Base-by-base conservation (phyloP, 805 yeast genomes). In the Metschnikowia lunata region DNA sequence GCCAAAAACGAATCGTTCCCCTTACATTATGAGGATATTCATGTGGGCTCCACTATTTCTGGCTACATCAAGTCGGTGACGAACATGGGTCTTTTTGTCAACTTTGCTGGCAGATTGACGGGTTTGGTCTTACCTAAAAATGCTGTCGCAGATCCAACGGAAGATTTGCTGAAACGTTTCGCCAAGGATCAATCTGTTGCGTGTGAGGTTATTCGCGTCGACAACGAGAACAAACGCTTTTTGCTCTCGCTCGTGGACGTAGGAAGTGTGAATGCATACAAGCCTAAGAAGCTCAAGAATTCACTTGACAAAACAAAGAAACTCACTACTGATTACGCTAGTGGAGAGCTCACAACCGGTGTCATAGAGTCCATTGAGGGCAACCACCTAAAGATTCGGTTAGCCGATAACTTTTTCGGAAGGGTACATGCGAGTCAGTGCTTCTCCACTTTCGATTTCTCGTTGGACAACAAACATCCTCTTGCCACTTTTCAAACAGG, bases 61-160 rank as follows among this genome's bases (percentile, higher is more conserved):
- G 99, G 98, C 35, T 90, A 73, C 60, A 79, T 91, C 33, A 84
- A 80, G 52, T 82, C 89, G 14, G 79, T 84, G 14, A 86, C 95
- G n/a, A 75, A 74, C 36, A 75, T 75, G 59, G 98, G 98, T 51
- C 71, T 88, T 10, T 91, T 91, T 60, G 85, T 91, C 46, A 78
- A 83, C 0, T 91, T 91, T 64, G 88, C 83, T 45, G 84, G 85
- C 50, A 78, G 76, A 42, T 76, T 91, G 50, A 86, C 88, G 29
- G 98, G 97, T 41, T 74, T 91, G 51, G 85, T 88, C 4, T 75
- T 87, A 48, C 85, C 90, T 44, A 80, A 83, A 58, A 80, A 83
- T 54, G 85, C 85, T 18, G 71, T 80, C 6, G 77, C 76, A 30
- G 72, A 74, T 39, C 74, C 70, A 34, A 47, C 50, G 27, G 79